Percentiles rank a stretch among this genome's conserved stretches.
Conservation (phyloP, 73 alveolate genomes). For the Tetrahymena borealis region DNA sequence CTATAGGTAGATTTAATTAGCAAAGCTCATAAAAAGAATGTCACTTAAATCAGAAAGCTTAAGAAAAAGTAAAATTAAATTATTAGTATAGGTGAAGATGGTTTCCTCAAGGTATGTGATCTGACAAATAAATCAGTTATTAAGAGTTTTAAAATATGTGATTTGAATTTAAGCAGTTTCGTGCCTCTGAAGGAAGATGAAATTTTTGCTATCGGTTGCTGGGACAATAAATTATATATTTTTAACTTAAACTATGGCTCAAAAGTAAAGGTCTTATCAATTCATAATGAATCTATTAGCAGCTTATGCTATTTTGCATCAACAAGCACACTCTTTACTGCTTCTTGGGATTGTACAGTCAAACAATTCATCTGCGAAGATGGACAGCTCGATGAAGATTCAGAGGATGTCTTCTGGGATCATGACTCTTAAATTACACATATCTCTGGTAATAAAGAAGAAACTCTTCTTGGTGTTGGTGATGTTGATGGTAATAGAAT, state of each 20-base stretch:
- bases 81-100: slow-evolving; percentile 50
- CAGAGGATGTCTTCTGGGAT: slow-evolving; percentile 37
- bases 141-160: slow-evolving; percentile 43
- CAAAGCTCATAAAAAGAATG: slow-evolving; percentile 11
- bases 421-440: slow-evolving; percentile 36
- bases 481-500: slow-evolving; percentile 39
- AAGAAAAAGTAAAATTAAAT: not conserved
- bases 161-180: slow-evolving; percentile 37
- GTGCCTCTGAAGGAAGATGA: slow-evolving; percentile 41
- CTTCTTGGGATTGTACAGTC: slow-evolving; percentile 54
- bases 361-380: slow-evolving; percentile 41
- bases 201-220: slow-evolving; percentile 49
- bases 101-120: slow-evolving; percentile 40
- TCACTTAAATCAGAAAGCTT: slow-evolving; percentile 1
- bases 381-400: slow-evolving; percentile 13
- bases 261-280: slow-evolving; percentile 13
- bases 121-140: slow-evolving; percentile 11
- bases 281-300: slow-evolving; percentile 49
- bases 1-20: slow-evolving; percentile 16
- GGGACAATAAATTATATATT: slow-evolving; percentile 44
- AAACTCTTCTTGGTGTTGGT: slow-evolving; percentile 31
- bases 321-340: slow-evolving; percentile 28
- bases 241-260: slow-evolving; percentile 47
- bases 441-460: slow-evolving; percentile 22
- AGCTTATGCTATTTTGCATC: slow-evolving; percentile 6